Evolutionary conservation across 2,329 filamentous ascomycete genomes (phyloP), one percentile per base, ranked within the genome.

Genomic region (Phaeoacremonium minimum): DNA sequence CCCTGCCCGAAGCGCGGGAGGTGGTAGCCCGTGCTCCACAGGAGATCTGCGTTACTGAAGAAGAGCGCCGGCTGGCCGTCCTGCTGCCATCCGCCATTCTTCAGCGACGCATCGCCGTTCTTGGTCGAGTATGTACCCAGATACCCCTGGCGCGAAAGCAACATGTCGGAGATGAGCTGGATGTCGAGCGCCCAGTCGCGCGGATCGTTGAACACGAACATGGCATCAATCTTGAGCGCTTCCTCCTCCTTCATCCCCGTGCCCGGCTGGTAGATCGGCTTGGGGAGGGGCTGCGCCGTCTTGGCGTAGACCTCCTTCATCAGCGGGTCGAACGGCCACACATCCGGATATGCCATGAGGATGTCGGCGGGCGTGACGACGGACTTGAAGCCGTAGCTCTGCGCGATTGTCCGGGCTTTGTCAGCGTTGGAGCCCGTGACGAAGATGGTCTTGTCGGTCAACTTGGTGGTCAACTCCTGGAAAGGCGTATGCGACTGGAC

Each of bases 181-280:
- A 80, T 80, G 58, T 97, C 91, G 8, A 96, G 73, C 1, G 86
- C 89, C 93, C 93, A 98, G 66, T 98, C 93, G 38, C 93, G 79
- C 4, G 93, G 90, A 60, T 97, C 93, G 58, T 95, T 95, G 73
- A 91, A 96, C 6, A 96, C 85, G 52, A 97, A 85, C 18, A 97
- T 79, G 18, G 90, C 89, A 53, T 95, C 88, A 48, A 98, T 84
- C 49, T 87, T 89, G 32, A 91, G 71, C 8, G 69, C 61, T 8
- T 65, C 53, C 1, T 37, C 57, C 55, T 46, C 36, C 35, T 15
- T 34, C 52, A 42, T 14, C 28, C 28, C 34, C 34, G 36, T 39
- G 31, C 33, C 42, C 31, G 45, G 43, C 30, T 37, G 35, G 36
- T 41, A 47, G 15, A 36, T 11, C 18, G 48, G 68, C 7, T 48